Evolutionary conservation across 78 protist genomes (phyloP).

Genomic region (Dictyostelium brefeldianum): DNA sequence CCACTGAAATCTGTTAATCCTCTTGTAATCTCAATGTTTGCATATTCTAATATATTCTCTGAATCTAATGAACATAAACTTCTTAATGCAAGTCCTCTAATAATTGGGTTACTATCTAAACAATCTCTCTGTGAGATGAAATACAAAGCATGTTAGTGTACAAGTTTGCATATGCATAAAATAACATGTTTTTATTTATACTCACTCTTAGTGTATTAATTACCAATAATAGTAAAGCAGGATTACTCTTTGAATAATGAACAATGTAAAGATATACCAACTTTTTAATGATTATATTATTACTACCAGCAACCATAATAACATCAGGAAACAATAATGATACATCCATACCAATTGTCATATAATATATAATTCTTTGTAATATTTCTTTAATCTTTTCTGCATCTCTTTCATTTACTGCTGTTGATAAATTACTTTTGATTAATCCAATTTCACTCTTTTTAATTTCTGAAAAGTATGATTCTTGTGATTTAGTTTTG

Average conservation of each 20-base stretch:
- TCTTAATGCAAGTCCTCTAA: slow-evolving; percentile 98
- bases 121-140: slow-evolving; percentile 91
- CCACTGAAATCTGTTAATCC: slow-evolving; percentile 88
- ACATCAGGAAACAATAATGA: slow-evolving; percentile 93
- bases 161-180: neutral
- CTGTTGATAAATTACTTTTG: slow-evolving; percentile 12
- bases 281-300: slow-evolving; percentile 52
- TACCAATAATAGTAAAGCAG: slow-evolving; percentile 40
- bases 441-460: slow-evolving; percentile 46
- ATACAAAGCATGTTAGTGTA: no score
- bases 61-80: slow-evolving; percentile 71
- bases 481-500: neutral
- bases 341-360: slow-evolving; percentile 97
- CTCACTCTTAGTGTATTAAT: slow-evolving; percentile 53
- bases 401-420: slow-evolving; percentile 64
- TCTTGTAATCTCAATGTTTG: slow-evolving; percentile 55
- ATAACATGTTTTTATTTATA: neutral
- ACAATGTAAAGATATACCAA: slow-evolving; percentile 54
- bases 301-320: slow-evolving; percentile 85
- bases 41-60: slow-evolving; percentile 90
- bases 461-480: slow-evolving; percentile 53
- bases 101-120: slow-evolving; percentile 93
- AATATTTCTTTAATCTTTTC: slow-evolving; percentile 74
- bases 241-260: slow-evolving; percentile 41
- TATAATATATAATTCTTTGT: slow-evolving; percentile 90